Conservation (phyloP, 306 rosid genomes). For the Elaeagnus macrophylla region DNA sequence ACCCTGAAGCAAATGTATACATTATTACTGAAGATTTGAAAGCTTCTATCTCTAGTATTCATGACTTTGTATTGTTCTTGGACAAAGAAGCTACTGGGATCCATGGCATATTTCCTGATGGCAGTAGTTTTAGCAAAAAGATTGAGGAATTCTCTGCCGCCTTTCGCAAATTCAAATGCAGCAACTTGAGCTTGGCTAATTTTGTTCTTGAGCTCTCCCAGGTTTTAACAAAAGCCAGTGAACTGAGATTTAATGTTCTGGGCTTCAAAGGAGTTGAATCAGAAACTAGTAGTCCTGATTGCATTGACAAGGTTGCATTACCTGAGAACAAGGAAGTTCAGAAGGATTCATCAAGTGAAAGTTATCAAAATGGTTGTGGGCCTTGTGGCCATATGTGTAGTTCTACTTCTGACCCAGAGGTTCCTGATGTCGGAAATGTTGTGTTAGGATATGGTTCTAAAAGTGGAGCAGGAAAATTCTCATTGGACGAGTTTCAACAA, state of each 20-base stretch:
- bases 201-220: conserved; percentile 73
- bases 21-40: conserved; percentile 44
- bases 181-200: conserved; percentile 47
- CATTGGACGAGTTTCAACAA: conserved; percentile 53
- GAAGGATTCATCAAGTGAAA: conserved; percentile 47
- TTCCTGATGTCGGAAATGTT: conserved; percentile 76
- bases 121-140: conserved; percentile 49
- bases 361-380: conserved; percentile 54
- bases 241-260: conserved; percentile 60
- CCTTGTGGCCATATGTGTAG: conserved; percentile 41
- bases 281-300: conserved; percentile 74
- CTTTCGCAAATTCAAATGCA: conserved; percentile 33
- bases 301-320: conserved; percentile 92
- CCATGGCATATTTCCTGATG: conserved; percentile 45
- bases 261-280: conserved; percentile 59
- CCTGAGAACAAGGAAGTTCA: conserved; percentile 69
- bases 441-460: conserved; percentile 39
- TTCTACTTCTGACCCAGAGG: conserved; percentile 62
- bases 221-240: conserved; percentile 66
- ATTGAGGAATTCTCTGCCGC: conserved; percentile 70
- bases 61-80: conserved; percentile 56
- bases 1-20: conserved; percentile 30
- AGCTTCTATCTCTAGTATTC: conserved; percentile 73
- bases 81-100: conserved; percentile 64
- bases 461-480: conserved; percentile 33